Conservation (phyloP, 2,329 filamentous ascomycete species). For the Monilinia polystroma region DNA sequence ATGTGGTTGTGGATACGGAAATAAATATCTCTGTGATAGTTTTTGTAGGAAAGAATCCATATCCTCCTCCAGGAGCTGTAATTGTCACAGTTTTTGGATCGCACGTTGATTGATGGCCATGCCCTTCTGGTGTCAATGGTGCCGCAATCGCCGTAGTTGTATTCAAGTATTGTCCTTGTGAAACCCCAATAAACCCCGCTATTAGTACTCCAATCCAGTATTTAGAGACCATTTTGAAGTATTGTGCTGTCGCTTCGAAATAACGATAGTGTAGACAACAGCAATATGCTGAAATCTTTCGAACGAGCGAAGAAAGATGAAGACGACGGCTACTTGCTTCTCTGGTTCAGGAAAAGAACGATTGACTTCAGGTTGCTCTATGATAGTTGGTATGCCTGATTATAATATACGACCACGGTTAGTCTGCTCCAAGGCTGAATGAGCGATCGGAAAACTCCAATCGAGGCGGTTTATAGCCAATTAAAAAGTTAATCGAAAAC, state of each 20-base stretch:
- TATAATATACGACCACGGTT: constrained; percentile 20
- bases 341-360: constrained; percentile 31
- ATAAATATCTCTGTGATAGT: constrained; percentile 19
- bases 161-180: constrained; percentile 25
- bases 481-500: constrained; percentile 7
- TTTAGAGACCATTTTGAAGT: constrained; percentile 23
- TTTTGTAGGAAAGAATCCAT: constrained; percentile 26
- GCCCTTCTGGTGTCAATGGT: neutral
- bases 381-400: constrained; percentile 20
- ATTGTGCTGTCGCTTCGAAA: constrained; percentile 27
- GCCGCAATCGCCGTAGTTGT: constrained; percentile 13
- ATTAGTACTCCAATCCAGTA: constrained; percentile 20
- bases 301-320: constrained; percentile 32
- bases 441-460: constrained; percentile 12
- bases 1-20: constrained; percentile 15
- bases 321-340: constrained; percentile 29
- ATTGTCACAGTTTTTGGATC: constrained; percentile 8
- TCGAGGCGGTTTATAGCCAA: constrained; percentile 14
- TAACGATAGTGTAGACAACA: constrained; percentile 33
- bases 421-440: constrained; percentile 21
- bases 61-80: neutral
- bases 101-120: constrained; percentile 8
- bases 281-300: constrained; percentile 30
- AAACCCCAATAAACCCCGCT: constrained; percentile 28
- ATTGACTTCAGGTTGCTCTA: constrained; percentile 18